Percentiles rank a stretch among this genome's conserved stretches.
Conservation (phyloP, 225 moss, liverwort and hornwort species). For the Pseudisothecium myosuroides region DNA sequence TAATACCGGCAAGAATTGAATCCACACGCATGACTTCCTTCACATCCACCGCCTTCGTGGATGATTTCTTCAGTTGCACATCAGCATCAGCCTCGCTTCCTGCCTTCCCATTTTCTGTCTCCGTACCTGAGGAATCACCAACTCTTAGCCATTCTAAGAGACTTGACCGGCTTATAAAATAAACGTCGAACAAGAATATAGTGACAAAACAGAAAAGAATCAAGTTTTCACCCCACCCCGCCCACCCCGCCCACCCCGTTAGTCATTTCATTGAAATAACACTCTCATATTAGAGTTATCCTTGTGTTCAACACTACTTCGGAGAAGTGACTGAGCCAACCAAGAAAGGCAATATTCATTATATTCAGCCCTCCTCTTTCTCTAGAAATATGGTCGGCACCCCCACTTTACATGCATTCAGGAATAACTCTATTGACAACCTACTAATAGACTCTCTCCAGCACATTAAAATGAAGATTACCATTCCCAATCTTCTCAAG, state of each 20-base stretch:
- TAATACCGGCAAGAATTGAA: conserved; percentile 70
- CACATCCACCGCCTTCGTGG: conserved; percentile 53
- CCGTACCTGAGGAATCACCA: conserved; percentile 30
- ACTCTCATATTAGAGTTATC: background rate
- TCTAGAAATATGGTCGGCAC: background rate
- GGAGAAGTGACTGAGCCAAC: background rate
- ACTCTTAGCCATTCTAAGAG: background rate
- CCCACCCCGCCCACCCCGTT: too few relatives aligned
- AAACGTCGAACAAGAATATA: background rate
- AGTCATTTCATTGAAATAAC: background rate
- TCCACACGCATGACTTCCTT: conserved; percentile 86
- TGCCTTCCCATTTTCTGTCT: conserved; percentile 36
- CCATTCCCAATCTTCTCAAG: conserved; percentile 94
- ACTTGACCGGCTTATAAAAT: background rate
- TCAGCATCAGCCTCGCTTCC: conserved; percentile 47
- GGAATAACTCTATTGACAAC: background rate
- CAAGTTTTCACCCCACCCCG: background rate
- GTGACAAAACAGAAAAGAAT: background rate
- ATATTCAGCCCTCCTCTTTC: background rate
- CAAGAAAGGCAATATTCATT: background rate
- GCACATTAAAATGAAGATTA: conserved; percentile 1
- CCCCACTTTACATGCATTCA: background rate
- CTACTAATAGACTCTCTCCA: background rate
- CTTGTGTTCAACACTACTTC: background rate
- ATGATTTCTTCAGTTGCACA: conserved; percentile 34